Percentiles rank a stretch among this genome's conserved stretches.
Evolutionary conservation across 1,139 yeast species (phyloP).

Genomic region (Zygoascus meyerae): DNA sequence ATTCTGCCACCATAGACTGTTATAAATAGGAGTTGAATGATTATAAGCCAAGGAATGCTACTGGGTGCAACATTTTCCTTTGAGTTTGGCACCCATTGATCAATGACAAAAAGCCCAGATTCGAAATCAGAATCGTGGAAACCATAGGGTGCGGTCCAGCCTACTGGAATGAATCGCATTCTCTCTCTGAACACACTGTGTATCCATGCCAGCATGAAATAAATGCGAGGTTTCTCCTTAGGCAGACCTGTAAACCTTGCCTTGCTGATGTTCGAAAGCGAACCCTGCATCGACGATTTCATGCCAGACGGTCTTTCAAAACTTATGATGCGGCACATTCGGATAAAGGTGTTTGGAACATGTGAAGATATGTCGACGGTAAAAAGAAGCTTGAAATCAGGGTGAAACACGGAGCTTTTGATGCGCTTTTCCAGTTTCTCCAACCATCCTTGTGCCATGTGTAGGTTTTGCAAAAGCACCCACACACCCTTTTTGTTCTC

Average conservation of each 20-base stretch:
- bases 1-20: slow-evolving; percentile 74
- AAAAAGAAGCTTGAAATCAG: slow-evolving; percentile 49
- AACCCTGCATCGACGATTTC: slow-evolving; percentile 39
- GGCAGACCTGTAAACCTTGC: slow-evolving; percentile 32
- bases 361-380: slow-evolving; percentile 48
- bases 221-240: slow-evolving; percentile 44
- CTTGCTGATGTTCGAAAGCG: slow-evolving; percentile 32
- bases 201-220: slow-evolving; percentile 60
- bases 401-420: slow-evolving; percentile 27
- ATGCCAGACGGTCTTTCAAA: slow-evolving; percentile 63
- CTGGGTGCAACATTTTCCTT: slow-evolving; percentile 44
- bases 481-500: slow-evolving; percentile 50
- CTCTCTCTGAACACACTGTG: slow-evolving; percentile 61
- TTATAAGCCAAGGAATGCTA: slow-evolving; percentile 52
- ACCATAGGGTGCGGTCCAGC: slow-evolving; percentile 58
- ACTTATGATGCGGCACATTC: slow-evolving; percentile 46
- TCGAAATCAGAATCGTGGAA: slow-evolving; percentile 69
- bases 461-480: slow-evolving; percentile 75
- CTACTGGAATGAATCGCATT: slow-evolving; percentile 53
- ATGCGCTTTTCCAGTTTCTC: slow-evolving; percentile 46
- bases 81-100: slow-evolving; percentile 35
- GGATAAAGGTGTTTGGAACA: slow-evolving; percentile 53
- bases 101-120: slow-evolving; percentile 45
- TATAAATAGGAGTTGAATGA: slow-evolving; percentile 46
- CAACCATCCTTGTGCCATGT: slow-evolving; percentile 63